Evolutionary conservation across 495 filamentous ascomycete genomes (phyloP), one percentile per base, ranked within the genome.

Genomic region (Aspergillus campestris): DNA sequence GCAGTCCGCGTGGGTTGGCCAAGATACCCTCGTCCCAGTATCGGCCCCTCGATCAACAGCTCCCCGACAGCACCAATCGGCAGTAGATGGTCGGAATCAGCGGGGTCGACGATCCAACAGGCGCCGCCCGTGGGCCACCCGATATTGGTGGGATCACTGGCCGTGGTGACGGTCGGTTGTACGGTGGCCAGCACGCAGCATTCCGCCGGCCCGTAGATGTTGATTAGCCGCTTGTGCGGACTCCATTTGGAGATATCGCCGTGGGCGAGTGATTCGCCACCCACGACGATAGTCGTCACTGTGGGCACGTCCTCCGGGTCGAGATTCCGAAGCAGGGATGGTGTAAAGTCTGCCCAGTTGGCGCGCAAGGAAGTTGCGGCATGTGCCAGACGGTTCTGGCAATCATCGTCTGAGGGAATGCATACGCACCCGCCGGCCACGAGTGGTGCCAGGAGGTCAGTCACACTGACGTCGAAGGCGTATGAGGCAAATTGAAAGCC

Each of bases 1-100:
- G 18, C 18, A 24, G 18, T 24, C 18, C 18, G 18, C 18, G 18
- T 24, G 40, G 51, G 15, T 28, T 34, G 34, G 6, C 45, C 48
- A 11, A 58, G 39, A 39, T 58, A 60, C 2, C 42, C 43, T n/a
- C 42, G 37, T 1, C 42, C 31, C 6, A 53, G n/a, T 11, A 15
- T 27, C 3, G 69, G 69, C 0, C 74, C 74, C 31, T 64, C 62
- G 8, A 77, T 56, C 1, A 65, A 46, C n/a, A 77, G 44, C 49
- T 77, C 74, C 1, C 71, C 72, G 7, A 66, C 56, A 4, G 52
- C 53, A 8, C 69, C 72, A 18, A 68, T 52, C 6, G 69, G 67
- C 31, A 64, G 44, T 6, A 74, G 44, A 2, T 52, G 49, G 38
- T 76, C 51, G 38, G 70, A 66, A 53, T 49, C 38, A 45, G 29